These are phyloP conservation scores for Ophiocordyceps unilateralis DNA, from an alignment of 2,329 filamentous ascomycete genomes.

Conservation along the genomic window DNA sequence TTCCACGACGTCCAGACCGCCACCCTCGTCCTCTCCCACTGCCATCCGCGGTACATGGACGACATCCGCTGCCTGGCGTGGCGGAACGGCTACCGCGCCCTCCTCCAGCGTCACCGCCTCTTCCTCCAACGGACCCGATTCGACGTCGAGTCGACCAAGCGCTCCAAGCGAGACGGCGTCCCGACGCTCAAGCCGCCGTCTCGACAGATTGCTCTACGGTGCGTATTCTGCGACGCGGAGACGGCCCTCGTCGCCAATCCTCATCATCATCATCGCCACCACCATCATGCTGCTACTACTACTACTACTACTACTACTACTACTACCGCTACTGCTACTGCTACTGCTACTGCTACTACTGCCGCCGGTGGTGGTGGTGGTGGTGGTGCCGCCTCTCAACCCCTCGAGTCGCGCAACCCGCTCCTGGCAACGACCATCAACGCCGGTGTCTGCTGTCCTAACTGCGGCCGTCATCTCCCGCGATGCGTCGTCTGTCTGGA, in stretches of 20 bases:
- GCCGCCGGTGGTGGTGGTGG: too few relatives aligned
- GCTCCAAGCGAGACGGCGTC: constrained; percentile 44
- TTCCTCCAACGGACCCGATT: constrained; percentile 65
- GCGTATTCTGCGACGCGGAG: constrained; percentile 56
- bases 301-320: too few relatives aligned
- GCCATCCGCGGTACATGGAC: constrained; percentile 58
- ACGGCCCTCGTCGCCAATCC: constrained; percentile 28
- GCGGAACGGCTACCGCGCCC: constrained; percentile 54
- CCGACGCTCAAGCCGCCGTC: constrained; percentile 48
- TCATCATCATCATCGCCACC: not conserved
- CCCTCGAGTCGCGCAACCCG: constrained; percentile 30
- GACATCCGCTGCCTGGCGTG: constrained; percentile 61
- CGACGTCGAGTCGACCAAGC: constrained; percentile 57
- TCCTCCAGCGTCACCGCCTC: constrained; percentile 54
- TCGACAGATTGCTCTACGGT: constrained; percentile 57
- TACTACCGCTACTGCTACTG: too few relatives aligned
- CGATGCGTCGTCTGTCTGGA: constrained; percentile 52
- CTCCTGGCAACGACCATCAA: constrained; percentile 39
- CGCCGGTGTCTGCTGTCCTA: constrained; percentile 46
- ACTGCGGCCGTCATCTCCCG: constrained; percentile 48
- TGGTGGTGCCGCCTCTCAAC: too few relatives aligned
- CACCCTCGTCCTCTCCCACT: constrained; percentile 56
- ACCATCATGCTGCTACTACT: too few relatives aligned
- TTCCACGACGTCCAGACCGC: constrained; percentile 68
- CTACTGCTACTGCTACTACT: too few relatives aligned